Evolutionary conservation across 2,329 filamentous ascomycete genomes (phyloP), one percentile per base, ranked within the genome.

Genomic region (Tolypocladium endophyticum): DNA sequence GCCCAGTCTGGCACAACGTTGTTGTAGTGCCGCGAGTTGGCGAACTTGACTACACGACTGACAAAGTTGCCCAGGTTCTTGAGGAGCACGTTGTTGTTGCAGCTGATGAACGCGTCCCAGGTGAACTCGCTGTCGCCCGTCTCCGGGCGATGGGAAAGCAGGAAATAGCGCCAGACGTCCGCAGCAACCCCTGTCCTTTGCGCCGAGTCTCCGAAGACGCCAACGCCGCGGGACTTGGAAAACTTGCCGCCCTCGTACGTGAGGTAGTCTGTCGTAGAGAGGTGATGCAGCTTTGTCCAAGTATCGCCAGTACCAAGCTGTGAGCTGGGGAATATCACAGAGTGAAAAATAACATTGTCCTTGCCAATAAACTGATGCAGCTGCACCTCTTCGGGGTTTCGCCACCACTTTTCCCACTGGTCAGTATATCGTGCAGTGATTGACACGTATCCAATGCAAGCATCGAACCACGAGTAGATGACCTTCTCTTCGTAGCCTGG

Each of bases 351-450:
- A 16, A 90, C 72, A 36, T 75, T 75, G 67, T 78, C 74, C 69
- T 96, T 97, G 76, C 92, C 92, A 84, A 96, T 89, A 80, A 97
- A 95, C 76, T 97, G 92, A 73, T 94, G 96, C 14, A 97, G 83
- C 69, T 88, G 84, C 55, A 97, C 92, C 36, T 96, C 81, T 52
- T 95, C 87, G 0, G 91, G 90, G 72, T 95, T 88, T 70, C 88
- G 87, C 92, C 92, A 97, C 93, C 92, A 97, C 70, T 90, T 83
- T 77, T 96, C 87, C 92, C 92, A 97, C 63, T 95, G 81, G 59
- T 84, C 79, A 4, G 92, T 96, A 73, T 96, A 96, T 66, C 85
- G 91, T 63, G 90, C 90, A 1, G 93, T 96, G 66, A 97, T 97
- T 1, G 91, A 96, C n/a, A 91, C 87, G 72, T 97, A 97, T 23